Conservation (phyloP, 164 flowering plant species). For the Magnolia changhungtana region DNA sequence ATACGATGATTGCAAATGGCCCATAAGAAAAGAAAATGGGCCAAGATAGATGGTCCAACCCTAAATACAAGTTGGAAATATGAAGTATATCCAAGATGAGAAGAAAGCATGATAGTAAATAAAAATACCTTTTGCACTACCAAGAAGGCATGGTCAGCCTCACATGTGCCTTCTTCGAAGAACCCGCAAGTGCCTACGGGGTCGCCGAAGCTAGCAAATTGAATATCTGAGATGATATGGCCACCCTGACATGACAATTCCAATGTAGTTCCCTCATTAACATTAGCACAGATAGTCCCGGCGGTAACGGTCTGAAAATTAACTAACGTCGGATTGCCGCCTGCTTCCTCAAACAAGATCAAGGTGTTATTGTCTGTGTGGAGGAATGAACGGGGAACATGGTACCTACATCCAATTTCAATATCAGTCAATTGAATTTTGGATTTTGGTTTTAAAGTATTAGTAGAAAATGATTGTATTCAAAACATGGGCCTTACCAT, state of each 20-base stretch:
- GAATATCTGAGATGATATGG: slow-evolving; percentile 31
- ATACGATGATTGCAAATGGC: background rate
- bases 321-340: slow-evolving; percentile 49
- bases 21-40: background rate
- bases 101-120: background rate
- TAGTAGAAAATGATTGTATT: too few species aligned
- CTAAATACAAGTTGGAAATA: background rate
- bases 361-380: slow-evolving; percentile 33
- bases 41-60: background rate
- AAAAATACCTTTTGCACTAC: slow-evolving; percentile 22
- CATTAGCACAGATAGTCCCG: slow-evolving; percentile 40
- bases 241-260: slow-evolving; percentile 45
- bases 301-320: slow-evolving; percentile 38
- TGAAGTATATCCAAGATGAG: background rate
- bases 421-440: too few species aligned
- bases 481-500: slow-evolving; percentile 27
- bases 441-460: background rate
- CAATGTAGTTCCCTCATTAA: slow-evolving; percentile 29
- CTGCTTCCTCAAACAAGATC: slow-evolving; percentile 60
- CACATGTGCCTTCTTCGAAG: slow-evolving; percentile 36
- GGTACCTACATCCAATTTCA: slow-evolving; percentile 38
- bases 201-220: slow-evolving; percentile 57
- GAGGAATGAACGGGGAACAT: slow-evolving; percentile 52
- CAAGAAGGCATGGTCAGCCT: slow-evolving; percentile 11
- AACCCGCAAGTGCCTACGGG: slow-evolving; percentile 50